These are phyloP conservation scores for Eragrostis curvula DNA, from an alignment of 176 grass and related monocot species.

Conservation along the genomic window DNA sequence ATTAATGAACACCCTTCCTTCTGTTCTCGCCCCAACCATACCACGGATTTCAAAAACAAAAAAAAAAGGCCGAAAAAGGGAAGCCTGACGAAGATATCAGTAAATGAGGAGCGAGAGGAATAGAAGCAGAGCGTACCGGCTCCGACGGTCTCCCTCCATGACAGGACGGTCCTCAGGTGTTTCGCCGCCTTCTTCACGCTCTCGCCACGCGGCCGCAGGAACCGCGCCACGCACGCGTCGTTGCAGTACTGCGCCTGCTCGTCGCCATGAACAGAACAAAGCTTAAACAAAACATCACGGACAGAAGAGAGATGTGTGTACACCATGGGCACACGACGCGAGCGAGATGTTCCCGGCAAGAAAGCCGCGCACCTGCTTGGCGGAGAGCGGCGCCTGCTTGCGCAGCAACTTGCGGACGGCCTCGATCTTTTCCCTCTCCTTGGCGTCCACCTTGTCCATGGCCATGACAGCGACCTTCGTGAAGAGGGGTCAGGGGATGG, in stretches of 20 bases:
- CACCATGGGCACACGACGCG: neutral
- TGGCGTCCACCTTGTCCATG: slow-evolving; percentile 73
- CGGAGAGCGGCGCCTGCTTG: slow-evolving; percentile 83
- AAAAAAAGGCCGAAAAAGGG: neutral
- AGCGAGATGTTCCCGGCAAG: neutral
- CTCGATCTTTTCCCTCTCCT: slow-evolving; percentile 80
- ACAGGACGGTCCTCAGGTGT: slow-evolving; percentile 79
- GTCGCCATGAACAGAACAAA: neutral
- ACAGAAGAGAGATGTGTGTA: neutral
- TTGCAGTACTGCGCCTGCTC: slow-evolving; percentile 93
- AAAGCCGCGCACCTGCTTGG: slow-evolving; percentile 68
- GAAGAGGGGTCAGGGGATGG: neutral
- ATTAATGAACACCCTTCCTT: slow-evolving; percentile 26
- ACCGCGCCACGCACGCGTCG: slow-evolving; percentile 80
- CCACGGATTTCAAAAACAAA: slow-evolving; percentile 31
- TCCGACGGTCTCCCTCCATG: slow-evolving; percentile 89
- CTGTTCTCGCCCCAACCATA: slow-evolving; percentile 23
- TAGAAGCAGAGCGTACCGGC: slow-evolving; percentile 51
- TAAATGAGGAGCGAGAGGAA: slow-evolving; percentile 20
- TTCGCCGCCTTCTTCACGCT: slow-evolving; percentile 96
- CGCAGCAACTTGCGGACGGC: slow-evolving; percentile 73
- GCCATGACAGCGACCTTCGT: slow-evolving; percentile 49
- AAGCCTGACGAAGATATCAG: neutral
- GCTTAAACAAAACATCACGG: neutral
- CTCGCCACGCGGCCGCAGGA: slow-evolving; percentile 70